phyloP scores from a whole-genome alignment of 2,329 filamentous ascomycete species.

The Fusarium redolens region DNA sequence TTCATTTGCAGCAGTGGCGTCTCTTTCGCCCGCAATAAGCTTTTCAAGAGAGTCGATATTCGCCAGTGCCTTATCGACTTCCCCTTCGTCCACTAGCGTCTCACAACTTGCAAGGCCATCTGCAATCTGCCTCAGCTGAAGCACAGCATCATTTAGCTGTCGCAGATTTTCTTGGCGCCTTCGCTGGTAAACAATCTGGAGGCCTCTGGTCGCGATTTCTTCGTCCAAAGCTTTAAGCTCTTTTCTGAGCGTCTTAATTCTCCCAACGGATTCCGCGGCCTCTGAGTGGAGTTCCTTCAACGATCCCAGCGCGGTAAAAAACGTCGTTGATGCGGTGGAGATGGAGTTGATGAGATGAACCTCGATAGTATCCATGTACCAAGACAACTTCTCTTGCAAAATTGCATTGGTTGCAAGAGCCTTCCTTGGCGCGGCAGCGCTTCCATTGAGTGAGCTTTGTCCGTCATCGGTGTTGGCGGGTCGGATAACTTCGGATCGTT shows the following conservation, averaged over 20 bases:
- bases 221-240: constrained; percentile 85
- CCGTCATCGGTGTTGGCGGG: constrained; percentile 68
- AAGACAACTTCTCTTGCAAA: constrained; percentile 95
- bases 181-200: constrained; percentile 87
- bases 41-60: constrained; percentile 82
- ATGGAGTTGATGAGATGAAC: constrained; percentile 97
- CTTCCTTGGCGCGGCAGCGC: constrained; percentile 74
- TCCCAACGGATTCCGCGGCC: constrained; percentile 87
- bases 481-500: constrained; percentile 94
- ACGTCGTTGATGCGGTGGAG: constrained; percentile 93
- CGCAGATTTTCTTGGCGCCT: constrained; percentile 85
- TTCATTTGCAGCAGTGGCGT: constrained; percentile 49
- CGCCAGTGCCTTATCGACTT: constrained; percentile 83
- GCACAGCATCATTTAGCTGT: constrained; percentile 83
- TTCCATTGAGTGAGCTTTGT: constrained; percentile 67
- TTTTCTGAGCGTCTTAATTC: constrained; percentile 82
- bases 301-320: constrained; percentile 93
- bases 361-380: constrained; percentile 99
- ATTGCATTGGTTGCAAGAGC: constrained; percentile 96
- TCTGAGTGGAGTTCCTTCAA: constrained; percentile 91
- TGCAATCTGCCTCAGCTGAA: constrained; percentile 84
- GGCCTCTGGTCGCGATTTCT: constrained; percentile 85
- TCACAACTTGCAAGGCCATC: constrained; percentile 82
- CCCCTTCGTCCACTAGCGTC: constrained; percentile 81
- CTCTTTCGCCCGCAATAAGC: constrained; percentile 79